Base-by-base conservation (phyloP, 192 early-diverging fungal species). In the Backusella luteola region DNA sequence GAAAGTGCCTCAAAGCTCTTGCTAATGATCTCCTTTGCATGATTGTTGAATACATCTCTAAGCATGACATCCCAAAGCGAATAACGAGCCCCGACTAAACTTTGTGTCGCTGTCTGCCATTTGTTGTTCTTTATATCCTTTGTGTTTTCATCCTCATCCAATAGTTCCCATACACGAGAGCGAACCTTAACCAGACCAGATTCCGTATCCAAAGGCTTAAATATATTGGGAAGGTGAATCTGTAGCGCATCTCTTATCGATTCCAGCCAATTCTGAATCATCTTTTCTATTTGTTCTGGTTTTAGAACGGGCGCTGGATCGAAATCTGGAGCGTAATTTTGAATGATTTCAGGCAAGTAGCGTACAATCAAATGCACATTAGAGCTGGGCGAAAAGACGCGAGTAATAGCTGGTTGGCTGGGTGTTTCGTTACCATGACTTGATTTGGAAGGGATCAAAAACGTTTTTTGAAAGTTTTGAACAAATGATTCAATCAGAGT, bases 341-440 rank as follows among this genome's bases (percentile, higher is more conserved):
- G 89, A 69, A 90, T 77, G 0, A 82, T 73, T 49, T 87, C 86
- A 14, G 89, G 89, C 0, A 90, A 83, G 75, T 90, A 86, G 7
- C 89, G 84, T 9, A 87, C 79, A 21, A 90, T 77, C 12, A 90
- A 79, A 71, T 90, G 86, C 29, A 87, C 84, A 68, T 90, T 88
- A 11, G 86, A 84, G 19, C 82, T 85, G 21, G 87, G 84, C 1
- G 89, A 86, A 73, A 88, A 90, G 53, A 90, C 56, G 59, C 83
- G 69, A 0, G 85, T 77, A 21, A 86, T 69, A 15, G 79, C 77
- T 17, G 76, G 49, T 34, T 59, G 34, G 1, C 34, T n/a, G 12
- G 59, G 23, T 34, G 66, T 44, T 41, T 41, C 42, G 41, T 44
- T 52, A 1, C 34, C 35, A 44, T 67, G 19, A 56, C 34, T 69